phyloP scores from a whole-genome alignment of 768 basidiomycete species.

The Tubosaeta sp. region DNA sequence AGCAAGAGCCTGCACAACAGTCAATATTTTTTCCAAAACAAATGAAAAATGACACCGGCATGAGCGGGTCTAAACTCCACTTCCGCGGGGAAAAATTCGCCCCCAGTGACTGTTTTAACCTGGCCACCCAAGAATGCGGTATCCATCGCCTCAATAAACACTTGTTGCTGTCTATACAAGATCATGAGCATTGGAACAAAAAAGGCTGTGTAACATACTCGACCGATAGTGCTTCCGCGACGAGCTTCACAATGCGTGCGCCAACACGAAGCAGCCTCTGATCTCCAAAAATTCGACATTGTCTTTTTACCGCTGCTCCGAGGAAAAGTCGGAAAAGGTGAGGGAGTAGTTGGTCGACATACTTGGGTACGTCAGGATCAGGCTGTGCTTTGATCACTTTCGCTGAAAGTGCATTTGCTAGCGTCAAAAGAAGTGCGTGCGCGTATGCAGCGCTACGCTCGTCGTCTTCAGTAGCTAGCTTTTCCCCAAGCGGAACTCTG shows the following conservation, averaged over 20 bases:
- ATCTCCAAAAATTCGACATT: constrained; percentile 33
- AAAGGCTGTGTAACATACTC: constrained; percentile 49
- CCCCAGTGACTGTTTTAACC: constrained; percentile 48
- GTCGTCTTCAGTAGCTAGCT: constrained; percentile 29
- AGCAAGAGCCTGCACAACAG: constrained; percentile 13
- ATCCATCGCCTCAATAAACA: constrained; percentile 43
- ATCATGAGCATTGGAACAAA: background rate
- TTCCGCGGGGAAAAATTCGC: constrained; percentile 40
- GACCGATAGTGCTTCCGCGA: constrained; percentile 58
- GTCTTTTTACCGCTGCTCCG: constrained; percentile 32
- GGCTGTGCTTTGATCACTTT: constrained; percentile 44
- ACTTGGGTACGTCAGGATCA: constrained; percentile 75
- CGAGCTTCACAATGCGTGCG: constrained; percentile 60
- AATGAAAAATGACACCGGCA: constrained; percentile 33
- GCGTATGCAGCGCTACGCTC: constrained; percentile 80
- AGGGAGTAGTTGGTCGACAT: constrained; percentile 72
- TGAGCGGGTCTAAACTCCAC: constrained; percentile 46
- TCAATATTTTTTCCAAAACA: background rate
- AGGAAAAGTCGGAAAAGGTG: constrained; percentile 64
- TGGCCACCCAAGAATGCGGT: constrained; percentile 41
- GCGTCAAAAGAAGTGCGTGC: constrained; percentile 72
- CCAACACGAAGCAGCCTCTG: constrained; percentile 37
- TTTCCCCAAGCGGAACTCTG: background rate
- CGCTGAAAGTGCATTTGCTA: constrained; percentile 54
- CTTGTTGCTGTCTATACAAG: constrained; percentile 51